Evolutionary conservation across 139 green algal species (phyloP), one percentile per base, ranked within the genome.

Genomic region (Volvox africanus): DNA sequence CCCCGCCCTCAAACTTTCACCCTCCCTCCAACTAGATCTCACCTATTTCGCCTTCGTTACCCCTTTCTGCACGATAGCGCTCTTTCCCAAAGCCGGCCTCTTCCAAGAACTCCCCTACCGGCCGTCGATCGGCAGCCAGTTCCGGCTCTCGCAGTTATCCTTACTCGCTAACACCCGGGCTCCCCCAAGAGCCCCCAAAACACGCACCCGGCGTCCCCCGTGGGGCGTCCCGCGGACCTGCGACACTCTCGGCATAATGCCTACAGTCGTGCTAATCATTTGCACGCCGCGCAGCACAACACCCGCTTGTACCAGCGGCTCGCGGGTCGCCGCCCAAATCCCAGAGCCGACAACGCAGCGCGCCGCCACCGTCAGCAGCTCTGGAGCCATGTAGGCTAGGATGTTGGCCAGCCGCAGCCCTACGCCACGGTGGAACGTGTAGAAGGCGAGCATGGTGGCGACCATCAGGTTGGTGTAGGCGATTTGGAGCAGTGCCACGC

Each of bases 381-480:
- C 37, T 21, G 44, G 37, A 24, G 75, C 75, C 75, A 81, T 61
- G 75, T 61, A 81, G 75, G 32, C 33, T 19, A 81, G 30, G 32
- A 81, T 81, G 75, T 81, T 81, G 2, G 37, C 1, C 18, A 67
- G 37, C 37, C 79, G 79, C 79, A 36, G 44, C 14, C 37, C 79
- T 26, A 26, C 22, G 37, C 37, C 79, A 9, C 21, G 24, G 26
- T 26, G 19, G 0, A 30, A 17, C 0, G 21, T 22, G 5, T 85
- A 85, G 22, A 85, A 37, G 79, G 67, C 9, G 37, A 85, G 44
- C 79, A 36, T 69, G 22, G 36, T 85, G 79, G 44, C 22, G 79
- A 28, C 37, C 79, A 85, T 85, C 37, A 81, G 28, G 30, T 81
- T 20, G 32, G 32, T 35, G 75, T 85, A 68, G 79, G 79, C 79